These are phyloP conservation scores for Penicillium sp. DNA, from an alignment of 2,329 filamentous ascomycete species.

Conservation along the genomic window DNA sequence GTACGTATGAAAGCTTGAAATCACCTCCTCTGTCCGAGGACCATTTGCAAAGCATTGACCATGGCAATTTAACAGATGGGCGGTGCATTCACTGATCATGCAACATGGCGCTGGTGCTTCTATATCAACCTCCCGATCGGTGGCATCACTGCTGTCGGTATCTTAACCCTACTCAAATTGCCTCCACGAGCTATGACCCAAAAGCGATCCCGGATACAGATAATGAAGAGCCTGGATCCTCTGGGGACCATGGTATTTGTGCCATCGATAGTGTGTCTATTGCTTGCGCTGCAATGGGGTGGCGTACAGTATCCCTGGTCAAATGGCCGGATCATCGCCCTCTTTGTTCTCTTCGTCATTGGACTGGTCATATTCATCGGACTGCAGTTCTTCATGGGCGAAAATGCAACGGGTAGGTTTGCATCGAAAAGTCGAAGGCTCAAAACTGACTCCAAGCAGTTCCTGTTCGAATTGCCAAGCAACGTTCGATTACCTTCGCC, in stretches of 20 bases:
- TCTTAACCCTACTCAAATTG: neutral
- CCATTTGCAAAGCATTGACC: neutral
- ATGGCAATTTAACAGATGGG: slow-evolving; percentile 20
- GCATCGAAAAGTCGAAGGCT: neutral
- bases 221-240: neutral
- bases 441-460: neutral
- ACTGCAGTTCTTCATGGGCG: neutral
- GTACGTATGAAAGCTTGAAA: neutral
- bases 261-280: neutral
- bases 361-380: neutral
- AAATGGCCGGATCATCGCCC: neutral
- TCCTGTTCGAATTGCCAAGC: neutral
- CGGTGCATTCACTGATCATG: slow-evolving; percentile 37
- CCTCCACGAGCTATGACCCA: neutral
- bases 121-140: slow-evolving; percentile 56
- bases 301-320: neutral
- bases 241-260: neutral
- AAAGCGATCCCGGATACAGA: neutral
- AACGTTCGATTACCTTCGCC: neutral
- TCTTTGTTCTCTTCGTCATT: neutral
- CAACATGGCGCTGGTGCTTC: slow-evolving; percentile 34
- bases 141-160: neutral
- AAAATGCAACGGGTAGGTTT: neutral
- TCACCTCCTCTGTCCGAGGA: neutral
- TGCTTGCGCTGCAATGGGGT: neutral